Base-by-base conservation (phyloP, 164 flowering plant species). In the Magnolia officinalis region DNA sequence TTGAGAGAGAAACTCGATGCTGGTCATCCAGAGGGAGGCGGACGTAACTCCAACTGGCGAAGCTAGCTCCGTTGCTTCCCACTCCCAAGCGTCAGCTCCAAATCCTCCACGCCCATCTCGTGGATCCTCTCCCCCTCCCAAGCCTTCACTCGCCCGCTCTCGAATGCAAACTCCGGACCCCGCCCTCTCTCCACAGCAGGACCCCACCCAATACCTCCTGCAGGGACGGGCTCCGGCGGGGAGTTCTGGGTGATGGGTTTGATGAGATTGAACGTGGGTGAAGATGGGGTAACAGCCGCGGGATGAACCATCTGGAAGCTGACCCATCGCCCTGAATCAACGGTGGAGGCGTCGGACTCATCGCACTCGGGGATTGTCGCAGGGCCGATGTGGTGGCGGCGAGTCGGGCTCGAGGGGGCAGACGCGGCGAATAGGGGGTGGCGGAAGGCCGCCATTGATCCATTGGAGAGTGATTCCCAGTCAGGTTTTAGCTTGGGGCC, bases 41-140 rank as follows among this genome's bases (percentile, higher is more conserved):
- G 26, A 24, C 26, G 45, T 5, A 37, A 37, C 6, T 37, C 45
- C 45, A 37, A 37, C 45, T 37, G 45, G 45, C 6, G 45, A 37
- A 37, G 6, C 45, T 37, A 66, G 51, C 75, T 45, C 45, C 45
- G 59, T n/a, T 73, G 76, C 79, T 91, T 94, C 37, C 88, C 84
- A 73, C 81, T 87, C 4, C 97, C 97, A 23, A 95, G 94, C 0
- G 97, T 95, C 79, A 95, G 96, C 85, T 95, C 98, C 72, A 95
- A 77, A 84, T 92, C 97, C 67, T 95, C 98, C 20, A 87, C 83
- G 0, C 87, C 96, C 2, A 92, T 75, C 55, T 94, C 98, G 80
- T 90, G 96, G 74, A 92, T 92, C 76, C 86, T 89, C 88, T 95
- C 98, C 8, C 98, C 98, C 71, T 95, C 98, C 98, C 98, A 95